Evolutionary conservation across 75 land plant species (phyloP), one percentile per base, ranked within the genome.

Genomic region (Azolla pinnata): DNA sequence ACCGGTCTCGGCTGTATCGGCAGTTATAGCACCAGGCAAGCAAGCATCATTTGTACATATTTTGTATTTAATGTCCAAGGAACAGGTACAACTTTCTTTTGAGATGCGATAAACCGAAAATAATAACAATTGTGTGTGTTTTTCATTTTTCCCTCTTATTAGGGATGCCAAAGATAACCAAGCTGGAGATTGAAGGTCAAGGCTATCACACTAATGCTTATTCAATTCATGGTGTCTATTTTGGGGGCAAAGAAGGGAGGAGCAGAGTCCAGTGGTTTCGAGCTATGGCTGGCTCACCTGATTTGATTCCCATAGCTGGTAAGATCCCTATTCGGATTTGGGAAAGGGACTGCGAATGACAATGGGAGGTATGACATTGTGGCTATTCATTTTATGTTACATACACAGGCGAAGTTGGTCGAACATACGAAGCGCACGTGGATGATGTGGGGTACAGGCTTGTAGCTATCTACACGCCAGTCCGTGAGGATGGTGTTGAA

Each of bases 201-300:
- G 98, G 98, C n/a, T 93, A 70, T 64, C 98, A 93, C 58, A 88
- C 98, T 52, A 88, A 89, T 56, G 75, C 87, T 34, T 93, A 93
- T 81, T 86, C 98, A 73, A 87, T 93, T 29, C 79, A 83, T 48
- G 96, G 98, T 9, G 75, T 70, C 31, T 93, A 93, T 64, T 81
- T 80, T 66, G 98, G 98, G 42, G 98, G 98, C 45, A 88, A 70
- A 55, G 99, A 95, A 74, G 96, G 96, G 1, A 86, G 86, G 59
- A 95, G 96, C 77, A 81, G 58, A 72, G 78, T 89, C 16, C 99
- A 95, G 59, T 95, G 99, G 99, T 88, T 95, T 32, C 67, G 96
- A 62, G 82, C 99, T 20, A 95, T 89, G 90, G 96, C 87, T 58
- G 99, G 96, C 50, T 87, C 93, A 67, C 99, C 99, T 20, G 99